Evolutionary conservation across 306 rosid genomes (phyloP).

Genomic region (Trifolium repens): DNA sequence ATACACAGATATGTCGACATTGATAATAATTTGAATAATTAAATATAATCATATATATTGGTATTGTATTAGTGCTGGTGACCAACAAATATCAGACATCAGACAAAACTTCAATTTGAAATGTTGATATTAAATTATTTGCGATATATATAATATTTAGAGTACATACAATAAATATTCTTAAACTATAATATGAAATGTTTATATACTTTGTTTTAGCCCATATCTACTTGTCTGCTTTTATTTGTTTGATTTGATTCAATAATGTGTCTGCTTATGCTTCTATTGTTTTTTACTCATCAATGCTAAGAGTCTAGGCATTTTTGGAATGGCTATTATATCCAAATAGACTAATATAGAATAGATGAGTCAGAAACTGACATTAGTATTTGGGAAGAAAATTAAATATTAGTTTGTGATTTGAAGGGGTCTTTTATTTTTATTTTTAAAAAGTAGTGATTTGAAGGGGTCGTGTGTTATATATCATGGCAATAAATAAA

Average conservation of each 20-base stretch:
- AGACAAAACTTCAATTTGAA: background rate
- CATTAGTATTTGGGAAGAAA: background rate
- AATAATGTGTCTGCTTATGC: background rate
- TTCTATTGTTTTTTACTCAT: background rate
- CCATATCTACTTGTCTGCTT: conserved; percentile 19
- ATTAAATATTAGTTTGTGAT: background rate
- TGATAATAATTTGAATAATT: too few relatives aligned
- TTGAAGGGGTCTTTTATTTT: background rate
- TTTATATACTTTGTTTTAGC: background rate
- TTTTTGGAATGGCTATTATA: background rate
- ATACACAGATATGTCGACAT: background rate
- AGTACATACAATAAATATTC: too few relatives aligned
- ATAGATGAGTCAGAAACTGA: background rate
- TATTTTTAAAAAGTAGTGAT: background rate
- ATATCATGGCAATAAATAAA: too few relatives aligned
- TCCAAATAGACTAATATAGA: background rate
- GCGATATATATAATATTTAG: background rate
- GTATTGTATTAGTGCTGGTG: too few relatives aligned
- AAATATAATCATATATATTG: too few relatives aligned
- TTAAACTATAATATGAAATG: background rate
- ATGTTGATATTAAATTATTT: too few relatives aligned
- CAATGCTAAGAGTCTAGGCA: background rate
- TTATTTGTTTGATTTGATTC: background rate
- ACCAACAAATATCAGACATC: background rate
- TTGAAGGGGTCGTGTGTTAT: background rate